These are phyloP conservation scores for Neospermospora avenae DNA, from an alignment of 2,329 filamentous ascomycete genomes.

Conservation along the genomic window DNA sequence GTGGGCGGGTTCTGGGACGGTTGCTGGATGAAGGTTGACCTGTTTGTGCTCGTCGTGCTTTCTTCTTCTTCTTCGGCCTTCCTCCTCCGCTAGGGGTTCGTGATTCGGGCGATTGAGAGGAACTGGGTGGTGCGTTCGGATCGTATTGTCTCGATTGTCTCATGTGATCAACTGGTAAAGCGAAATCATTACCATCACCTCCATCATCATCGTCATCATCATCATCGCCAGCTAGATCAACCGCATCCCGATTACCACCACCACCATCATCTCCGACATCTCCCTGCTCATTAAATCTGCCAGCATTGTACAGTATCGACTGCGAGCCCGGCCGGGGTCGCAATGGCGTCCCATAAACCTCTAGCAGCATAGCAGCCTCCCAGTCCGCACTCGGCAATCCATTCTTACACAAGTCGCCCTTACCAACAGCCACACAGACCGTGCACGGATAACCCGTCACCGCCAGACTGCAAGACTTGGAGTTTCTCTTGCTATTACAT, in stretches of 20 bases:
- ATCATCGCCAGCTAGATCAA: too few species aligned
- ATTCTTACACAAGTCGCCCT: neutral
- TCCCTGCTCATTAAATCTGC: too few species aligned
- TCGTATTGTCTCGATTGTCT: neutral
- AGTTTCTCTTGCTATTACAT: neutral
- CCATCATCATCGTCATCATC: neutral
- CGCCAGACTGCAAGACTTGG: neutral
- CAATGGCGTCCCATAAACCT: neutral
- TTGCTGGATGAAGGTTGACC: too few species aligned
- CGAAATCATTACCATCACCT: neutral
- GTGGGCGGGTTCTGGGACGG: too few species aligned
- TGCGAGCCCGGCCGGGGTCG: too few species aligned
- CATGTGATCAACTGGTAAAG: too few species aligned
- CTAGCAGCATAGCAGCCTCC: neutral
- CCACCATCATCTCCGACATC: neutral
- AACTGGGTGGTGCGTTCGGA: too few species aligned
- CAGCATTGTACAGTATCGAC: too few species aligned
- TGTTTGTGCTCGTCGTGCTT: too few species aligned
- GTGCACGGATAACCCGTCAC: neutral
- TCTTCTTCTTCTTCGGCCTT: too few species aligned
- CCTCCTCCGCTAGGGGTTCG: too few species aligned
- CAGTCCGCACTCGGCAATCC: neutral
- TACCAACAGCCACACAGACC: neutral
- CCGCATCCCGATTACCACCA: neutral
- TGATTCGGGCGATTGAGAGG: too few species aligned